Conservation (phyloP, 2,329 filamentous ascomycete species). For the Hypoxylon sp. region DNA sequence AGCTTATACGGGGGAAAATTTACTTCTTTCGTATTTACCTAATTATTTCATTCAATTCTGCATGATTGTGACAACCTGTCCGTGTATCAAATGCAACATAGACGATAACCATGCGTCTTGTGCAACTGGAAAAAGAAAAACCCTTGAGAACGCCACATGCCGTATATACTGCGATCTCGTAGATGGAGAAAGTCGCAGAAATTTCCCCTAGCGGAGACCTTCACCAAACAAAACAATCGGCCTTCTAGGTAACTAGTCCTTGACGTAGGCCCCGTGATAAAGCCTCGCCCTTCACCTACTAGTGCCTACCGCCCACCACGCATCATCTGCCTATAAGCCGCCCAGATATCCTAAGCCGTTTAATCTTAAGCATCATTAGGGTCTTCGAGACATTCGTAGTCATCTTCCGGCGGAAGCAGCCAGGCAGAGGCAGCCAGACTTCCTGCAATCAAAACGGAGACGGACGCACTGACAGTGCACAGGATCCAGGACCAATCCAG, state of each 20-base stretch:
- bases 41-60: conserved; percentile 19
- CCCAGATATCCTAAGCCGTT: neutral
- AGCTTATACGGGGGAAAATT: conserved; percentile 25
- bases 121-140: conserved; percentile 36
- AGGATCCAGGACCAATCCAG: conserved; percentile 86
- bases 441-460: conserved; percentile 67
- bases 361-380: conserved; percentile 65
- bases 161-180: conserved; percentile 36
- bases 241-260: conserved; percentile 8
- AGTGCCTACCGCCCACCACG: neutral
- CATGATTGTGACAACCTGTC: conserved; percentile 24
- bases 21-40: conserved; percentile 23
- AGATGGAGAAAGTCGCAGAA: conserved; percentile 18
- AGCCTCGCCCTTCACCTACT: neutral
- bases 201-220: conserved; percentile 18
- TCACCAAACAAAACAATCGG: conserved; percentile 16
- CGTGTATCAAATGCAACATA: conserved; percentile 32
- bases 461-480: conserved; percentile 68
- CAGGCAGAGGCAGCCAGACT: conserved; percentile 77
- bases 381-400: conserved; percentile 79
- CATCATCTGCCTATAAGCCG: neutral
- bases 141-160: conserved; percentile 37
- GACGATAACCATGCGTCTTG: conserved; percentile 36
- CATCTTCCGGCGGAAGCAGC: conserved; percentile 82
- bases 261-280: neutral